Evolutionary conservation across 495 filamentous ascomycete genomes (phyloP).

Genomic region (Aspergillus olivimuriae): DNA sequence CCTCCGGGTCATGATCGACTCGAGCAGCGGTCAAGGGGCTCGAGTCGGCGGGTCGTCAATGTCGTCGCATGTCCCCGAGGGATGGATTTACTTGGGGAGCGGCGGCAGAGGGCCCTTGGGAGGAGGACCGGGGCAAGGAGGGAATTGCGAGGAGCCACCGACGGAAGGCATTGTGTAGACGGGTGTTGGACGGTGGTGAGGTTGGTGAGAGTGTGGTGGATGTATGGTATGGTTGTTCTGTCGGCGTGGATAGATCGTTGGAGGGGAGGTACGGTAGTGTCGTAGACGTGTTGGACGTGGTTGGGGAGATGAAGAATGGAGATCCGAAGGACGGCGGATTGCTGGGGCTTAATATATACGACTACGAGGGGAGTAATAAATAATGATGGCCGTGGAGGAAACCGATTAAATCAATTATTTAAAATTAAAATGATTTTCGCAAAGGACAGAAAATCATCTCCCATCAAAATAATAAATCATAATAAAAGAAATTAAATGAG

Average conservation of each 20-base stretch:
- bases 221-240: slow-evolving; percentile 4
- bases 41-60: slow-evolving; percentile 32
- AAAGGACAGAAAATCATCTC: too few relatives aligned
- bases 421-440: too few relatives aligned
- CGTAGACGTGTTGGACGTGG: too few relatives aligned
- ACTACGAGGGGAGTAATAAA: too few relatives aligned
- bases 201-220: slow-evolving; percentile 2
- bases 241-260: background rate
- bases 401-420: too few relatives aligned
- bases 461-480: too few relatives aligned
- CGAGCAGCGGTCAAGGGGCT: slow-evolving; percentile 6
- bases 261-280: background rate
- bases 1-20: slow-evolving; percentile 18
- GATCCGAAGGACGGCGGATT: background rate
- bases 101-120: slow-evolving; percentile 78
- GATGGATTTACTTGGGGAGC: slow-evolving; percentile 66
- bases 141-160: slow-evolving; percentile 58
- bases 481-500: too few relatives aligned
- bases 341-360: slow-evolving; percentile 1
- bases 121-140: slow-evolving; percentile 80
- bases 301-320: background rate
- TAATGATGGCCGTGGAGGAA: too few relatives aligned
- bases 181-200: slow-evolving; percentile 1
- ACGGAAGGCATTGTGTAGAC: slow-evolving; percentile 60
- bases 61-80: slow-evolving; percentile 26